phyloP scores from a whole-genome alignment of 1,139 yeast species.

The Pichia sp. region DNA sequence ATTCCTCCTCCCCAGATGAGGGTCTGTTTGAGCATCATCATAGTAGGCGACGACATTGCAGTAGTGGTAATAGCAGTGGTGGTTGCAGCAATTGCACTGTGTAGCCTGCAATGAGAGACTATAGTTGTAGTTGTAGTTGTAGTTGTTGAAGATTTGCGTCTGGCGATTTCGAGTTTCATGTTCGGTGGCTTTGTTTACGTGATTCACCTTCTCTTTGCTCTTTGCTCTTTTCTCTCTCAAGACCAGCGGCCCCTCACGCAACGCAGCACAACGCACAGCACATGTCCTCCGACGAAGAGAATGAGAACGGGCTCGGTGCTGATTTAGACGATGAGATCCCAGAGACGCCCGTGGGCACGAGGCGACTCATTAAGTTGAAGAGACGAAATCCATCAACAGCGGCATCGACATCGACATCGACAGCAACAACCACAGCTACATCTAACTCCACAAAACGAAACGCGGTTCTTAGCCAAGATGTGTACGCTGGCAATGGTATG shows the following conservation, averaged over 20 bases:
- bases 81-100: background rate
- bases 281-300: background rate
- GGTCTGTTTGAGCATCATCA: constrained; percentile 20
- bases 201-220: background rate
- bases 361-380: no score
- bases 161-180: no score
- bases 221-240: background rate
- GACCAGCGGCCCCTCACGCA: background rate
- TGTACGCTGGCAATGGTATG: no score
- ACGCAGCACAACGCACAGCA: background rate
- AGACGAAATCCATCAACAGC: no score
- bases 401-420: no score
- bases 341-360: no score
- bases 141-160: no score
- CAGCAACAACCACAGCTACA: no score
- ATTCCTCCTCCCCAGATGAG: constrained; percentile 48
- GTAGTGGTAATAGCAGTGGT: background rate
- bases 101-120: background rate
- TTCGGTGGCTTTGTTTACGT: background rate
- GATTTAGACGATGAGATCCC: background rate
- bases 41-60: constrained; percentile 11
- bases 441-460: no score
- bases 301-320: background rate
- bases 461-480: no score
- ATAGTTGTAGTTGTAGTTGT: no score